Conservation (phyloP, 768 basidiomycete genomes). For the Fistulinella prunicolor region DNA sequence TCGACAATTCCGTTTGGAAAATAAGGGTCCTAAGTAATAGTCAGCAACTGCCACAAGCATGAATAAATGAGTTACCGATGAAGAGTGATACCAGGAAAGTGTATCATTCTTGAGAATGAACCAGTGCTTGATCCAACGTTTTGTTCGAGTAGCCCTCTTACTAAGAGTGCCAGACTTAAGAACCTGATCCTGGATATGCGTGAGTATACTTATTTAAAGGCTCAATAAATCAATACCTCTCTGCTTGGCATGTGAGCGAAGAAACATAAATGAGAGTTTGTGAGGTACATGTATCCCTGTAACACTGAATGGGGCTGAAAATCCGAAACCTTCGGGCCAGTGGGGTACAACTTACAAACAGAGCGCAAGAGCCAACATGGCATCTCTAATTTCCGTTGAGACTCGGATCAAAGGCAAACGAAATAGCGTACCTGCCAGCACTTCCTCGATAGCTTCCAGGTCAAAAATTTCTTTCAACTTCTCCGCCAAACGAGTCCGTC, state of each 20-base stretch:
- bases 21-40: constrained; percentile 76
- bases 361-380: constrained; percentile 92
- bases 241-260: constrained; percentile 91
- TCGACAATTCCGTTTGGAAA: constrained; percentile 97
- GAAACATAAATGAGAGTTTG: constrained; percentile 91
- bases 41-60: constrained; percentile 6
- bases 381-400: constrained; percentile 57
- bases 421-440: constrained; percentile 64
- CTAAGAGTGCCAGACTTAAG: constrained; percentile 88
- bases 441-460: constrained; percentile 76
- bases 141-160: constrained; percentile 86
- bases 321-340: neutral
- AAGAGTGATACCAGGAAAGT: constrained; percentile 94
- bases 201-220: constrained; percentile 6
- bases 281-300: constrained; percentile 97
- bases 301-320: constrained; percentile 53
- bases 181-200: constrained; percentile 68
- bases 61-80: constrained; percentile 55
- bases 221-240: constrained; percentile 55
- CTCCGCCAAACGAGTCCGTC: constrained; percentile 74
- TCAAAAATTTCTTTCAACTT: constrained; percentile 90
- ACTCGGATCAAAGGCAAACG: neutral
- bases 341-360: constrained; percentile 59
- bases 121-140: constrained; percentile 94
- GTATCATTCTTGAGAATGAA: constrained; percentile 95